phyloP scores from a whole-genome alignment of 495 filamentous ascomycete genomes.

The Penicillium psychrofluorescens region DNA sequence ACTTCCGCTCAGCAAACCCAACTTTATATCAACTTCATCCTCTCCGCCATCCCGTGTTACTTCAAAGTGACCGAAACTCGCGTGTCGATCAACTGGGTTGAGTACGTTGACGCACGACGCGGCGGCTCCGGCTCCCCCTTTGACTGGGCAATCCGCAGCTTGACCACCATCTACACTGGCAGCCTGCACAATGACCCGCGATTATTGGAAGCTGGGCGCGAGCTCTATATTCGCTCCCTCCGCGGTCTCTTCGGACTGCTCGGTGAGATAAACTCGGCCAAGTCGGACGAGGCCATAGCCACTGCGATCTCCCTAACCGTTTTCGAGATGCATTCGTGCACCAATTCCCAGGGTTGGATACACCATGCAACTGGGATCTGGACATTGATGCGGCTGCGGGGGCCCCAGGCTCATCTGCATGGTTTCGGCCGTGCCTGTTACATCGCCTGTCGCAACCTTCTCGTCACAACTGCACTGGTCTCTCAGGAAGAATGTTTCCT shows the following conservation, averaged over 20 bases:
- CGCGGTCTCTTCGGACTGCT: constrained; percentile 11
- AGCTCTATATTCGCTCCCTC: constrained; percentile 16
- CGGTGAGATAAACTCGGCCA: constrained; percentile 10
- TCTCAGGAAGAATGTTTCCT: constrained; percentile 25
- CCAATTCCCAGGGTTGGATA: constrained; percentile 23
- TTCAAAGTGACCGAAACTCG: constrained; percentile 19
- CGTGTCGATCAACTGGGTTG: constrained; percentile 23
- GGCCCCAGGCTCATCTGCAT: constrained; percentile 18
- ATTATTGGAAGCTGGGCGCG: constrained; percentile 10
- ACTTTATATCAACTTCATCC: constrained; percentile 21
- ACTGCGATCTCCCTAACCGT: constrained; percentile 23
- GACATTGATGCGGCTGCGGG: constrained; percentile 25
- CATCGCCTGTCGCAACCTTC: constrained; percentile 23
- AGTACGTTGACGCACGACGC: constrained; percentile 13
- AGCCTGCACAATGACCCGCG: constrained; percentile 13
- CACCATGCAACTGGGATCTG: constrained; percentile 30
- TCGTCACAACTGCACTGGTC: constrained; percentile 22
- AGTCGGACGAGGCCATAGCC: constrained; percentile 20
- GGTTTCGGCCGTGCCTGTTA: constrained; percentile 29
- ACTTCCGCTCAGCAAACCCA: constrained; percentile 17
- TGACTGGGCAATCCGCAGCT: constrained; percentile 21
- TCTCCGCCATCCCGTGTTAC: constrained; percentile 18
- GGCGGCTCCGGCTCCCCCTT: constrained; percentile 9
- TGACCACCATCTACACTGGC: constrained; percentile 19
- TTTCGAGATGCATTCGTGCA: constrained; percentile 29